A percentile compares a stretch with the other conserved stretches of the same genome.
phyloP scores from a whole-genome alignment of 1,284 basidiomycete genomes.

The Fomitopsis pinicola region DNA sequence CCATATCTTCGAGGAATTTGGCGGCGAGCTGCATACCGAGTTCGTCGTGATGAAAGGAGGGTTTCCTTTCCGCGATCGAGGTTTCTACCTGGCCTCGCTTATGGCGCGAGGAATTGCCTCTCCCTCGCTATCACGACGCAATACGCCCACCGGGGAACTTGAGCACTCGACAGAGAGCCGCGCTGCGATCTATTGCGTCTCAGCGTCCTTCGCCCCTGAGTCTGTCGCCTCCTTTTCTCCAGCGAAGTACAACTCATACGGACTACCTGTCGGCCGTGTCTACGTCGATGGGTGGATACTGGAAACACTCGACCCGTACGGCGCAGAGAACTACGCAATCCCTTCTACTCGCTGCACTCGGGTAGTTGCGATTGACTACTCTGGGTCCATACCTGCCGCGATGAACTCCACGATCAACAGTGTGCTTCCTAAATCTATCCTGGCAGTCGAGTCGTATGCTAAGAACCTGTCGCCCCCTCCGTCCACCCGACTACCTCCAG shows the following conservation, averaged over 20 bases:
- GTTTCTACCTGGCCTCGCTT: constrained; percentile 79
- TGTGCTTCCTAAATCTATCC: constrained; percentile 62
- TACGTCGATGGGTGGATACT: constrained; percentile 95
- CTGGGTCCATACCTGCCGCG: constrained; percentile 81
- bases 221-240: constrained; percentile 53
- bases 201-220: constrained; percentile 70
- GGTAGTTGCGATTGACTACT: constrained; percentile 86
- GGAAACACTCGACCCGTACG: constrained; percentile 96
- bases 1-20: constrained; percentile 75
- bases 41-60: constrained; percentile 71
- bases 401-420: constrained; percentile 89
- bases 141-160: constrained; percentile 18
- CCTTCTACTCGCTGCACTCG: constrained; percentile 92
- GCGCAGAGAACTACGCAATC: constrained; percentile 91
- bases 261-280: constrained; percentile 75
- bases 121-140: constrained; percentile 29
- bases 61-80: constrained; percentile 90
- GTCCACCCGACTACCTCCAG: constrained; percentile 60
- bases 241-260: constrained; percentile 75
- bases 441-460: constrained; percentile 69
- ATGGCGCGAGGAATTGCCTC: constrained; percentile 56
- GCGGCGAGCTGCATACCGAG: constrained; percentile 68
- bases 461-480: constrained; percentile 62
- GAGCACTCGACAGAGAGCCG: constrained; percentile 32
- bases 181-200: constrained; percentile 71